Evolutionary conservation across 2,329 filamentous ascomycete genomes (phyloP).

Genomic region (Xylariaceae sp.): DNA sequence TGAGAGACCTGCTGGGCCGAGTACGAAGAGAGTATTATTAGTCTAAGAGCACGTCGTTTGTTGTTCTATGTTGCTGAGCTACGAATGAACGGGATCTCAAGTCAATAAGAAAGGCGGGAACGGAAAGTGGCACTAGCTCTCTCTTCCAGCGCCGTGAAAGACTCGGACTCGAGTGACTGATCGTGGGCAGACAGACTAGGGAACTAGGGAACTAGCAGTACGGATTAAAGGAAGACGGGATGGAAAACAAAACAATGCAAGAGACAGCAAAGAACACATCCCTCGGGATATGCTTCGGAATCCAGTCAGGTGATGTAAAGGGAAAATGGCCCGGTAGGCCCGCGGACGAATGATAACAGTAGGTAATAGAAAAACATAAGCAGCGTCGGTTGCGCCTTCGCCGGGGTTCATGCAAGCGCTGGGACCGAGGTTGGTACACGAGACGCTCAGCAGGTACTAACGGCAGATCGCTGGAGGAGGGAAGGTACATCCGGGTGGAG

Average conservation of each 20-base stretch:
- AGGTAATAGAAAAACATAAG: background rate
- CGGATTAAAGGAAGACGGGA: background rate
- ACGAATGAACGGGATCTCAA: background rate
- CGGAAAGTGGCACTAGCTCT: background rate
- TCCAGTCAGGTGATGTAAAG: constrained; percentile 5
- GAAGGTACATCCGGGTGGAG: background rate
- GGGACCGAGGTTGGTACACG: background rate
- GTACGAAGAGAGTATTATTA: constrained; percentile 12
- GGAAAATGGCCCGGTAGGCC: constrained; percentile 5
- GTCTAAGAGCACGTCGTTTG: constrained; percentile 2
- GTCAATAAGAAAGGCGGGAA: background rate
- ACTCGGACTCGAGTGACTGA: background rate
- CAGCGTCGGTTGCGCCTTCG: background rate
- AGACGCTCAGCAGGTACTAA: constrained; percentile 1
- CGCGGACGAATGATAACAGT: background rate
- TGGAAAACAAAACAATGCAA: constrained; percentile 4
- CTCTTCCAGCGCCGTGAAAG: background rate
- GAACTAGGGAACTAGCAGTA: background rate
- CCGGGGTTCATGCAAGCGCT: background rate
- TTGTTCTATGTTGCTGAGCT: background rate
- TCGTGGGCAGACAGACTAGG: background rate
- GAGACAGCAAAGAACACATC: background rate
- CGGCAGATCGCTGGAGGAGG: no score
- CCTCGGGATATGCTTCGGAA: constrained; percentile 3
- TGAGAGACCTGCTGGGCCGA: constrained; percentile 20